Percentiles rank a stretch among this genome's conserved stretches.
These are phyloP conservation scores for Petunia axillaris DNA, from an alignment of 257 asterid genomes.

Conservation along the genomic window DNA sequence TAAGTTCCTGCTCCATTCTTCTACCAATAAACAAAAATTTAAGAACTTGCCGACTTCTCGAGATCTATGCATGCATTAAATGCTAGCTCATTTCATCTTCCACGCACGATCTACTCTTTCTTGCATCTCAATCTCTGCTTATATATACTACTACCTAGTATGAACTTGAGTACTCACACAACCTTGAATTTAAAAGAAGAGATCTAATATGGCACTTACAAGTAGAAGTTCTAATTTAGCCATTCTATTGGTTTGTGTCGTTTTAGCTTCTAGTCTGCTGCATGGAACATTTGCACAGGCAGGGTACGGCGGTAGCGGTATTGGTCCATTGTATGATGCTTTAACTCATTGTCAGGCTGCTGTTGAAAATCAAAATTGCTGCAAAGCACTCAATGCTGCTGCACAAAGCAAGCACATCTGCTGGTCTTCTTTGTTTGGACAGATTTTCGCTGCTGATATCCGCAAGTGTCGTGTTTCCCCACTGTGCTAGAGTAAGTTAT, in stretches of 20 bases:
- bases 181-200: not conserved
- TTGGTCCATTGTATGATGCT: not conserved
- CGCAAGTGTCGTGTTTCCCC: not conserved
- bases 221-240: not conserved
- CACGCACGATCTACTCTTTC: too few relatives aligned
- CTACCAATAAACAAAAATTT: too few relatives aligned
- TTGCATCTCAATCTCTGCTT: not conserved
- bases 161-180: not conserved
- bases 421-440: constrained; percentile 24
- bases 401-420: not conserved
- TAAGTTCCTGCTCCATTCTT: too few relatives aligned
- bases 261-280: not conserved
- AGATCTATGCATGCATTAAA: too few relatives aligned
- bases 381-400: not conserved
- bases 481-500: constrained; percentile 13
- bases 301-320: not conserved
- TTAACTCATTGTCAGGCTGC: not conserved
- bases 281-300: constrained; percentile 11
- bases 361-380: not conserved
- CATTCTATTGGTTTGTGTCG: constrained; percentile 4
- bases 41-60: too few relatives aligned
- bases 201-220: not conserved
- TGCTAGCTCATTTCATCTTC: too few relatives aligned
- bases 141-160: not conserved
- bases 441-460: constrained; percentile 10